Evolutionary conservation across 441 rosid species (phyloP).

Genomic region (Euphorbia celastroides): DNA sequence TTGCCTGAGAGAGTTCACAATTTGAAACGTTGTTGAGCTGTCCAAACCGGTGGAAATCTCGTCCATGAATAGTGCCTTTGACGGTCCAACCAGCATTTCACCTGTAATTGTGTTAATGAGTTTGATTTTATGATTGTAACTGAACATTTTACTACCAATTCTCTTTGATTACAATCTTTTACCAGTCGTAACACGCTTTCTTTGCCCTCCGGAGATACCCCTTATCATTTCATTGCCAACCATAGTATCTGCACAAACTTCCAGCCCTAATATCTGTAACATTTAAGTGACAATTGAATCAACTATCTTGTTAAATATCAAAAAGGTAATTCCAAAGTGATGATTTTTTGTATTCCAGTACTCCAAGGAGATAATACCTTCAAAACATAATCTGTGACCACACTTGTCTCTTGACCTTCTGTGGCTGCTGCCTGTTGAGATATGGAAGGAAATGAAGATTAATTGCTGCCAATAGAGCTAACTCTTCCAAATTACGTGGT

Average conservation of each 20-base stretch:
- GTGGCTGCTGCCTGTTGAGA: slow-evolving; percentile 41
- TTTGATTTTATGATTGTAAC: background rate
- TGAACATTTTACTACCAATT: background rate
- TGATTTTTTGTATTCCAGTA: background rate
- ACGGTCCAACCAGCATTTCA: slow-evolving; percentile 86
- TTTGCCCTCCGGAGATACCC: slow-evolving; percentile 93
- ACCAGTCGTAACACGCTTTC: slow-evolving; percentile 91
- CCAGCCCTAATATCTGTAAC: slow-evolving; percentile 70
- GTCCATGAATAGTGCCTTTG: slow-evolving; percentile 66
- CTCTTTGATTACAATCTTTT: background rate
- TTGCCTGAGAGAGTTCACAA: slow-evolving; percentile 61
- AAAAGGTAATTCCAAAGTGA: background rate
- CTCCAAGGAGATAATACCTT: slow-evolving; percentile 26
- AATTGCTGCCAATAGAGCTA: background rate
- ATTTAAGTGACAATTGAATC: background rate
- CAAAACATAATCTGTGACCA: slow-evolving; percentile 60
- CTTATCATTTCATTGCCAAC: slow-evolving; percentile 87
- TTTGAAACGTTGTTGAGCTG: slow-evolving; percentile 73
- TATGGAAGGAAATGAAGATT: background rate
- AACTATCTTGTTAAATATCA: background rate
- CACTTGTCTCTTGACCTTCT: slow-evolving; percentile 57
- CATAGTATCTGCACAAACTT: slow-evolving; percentile 71
- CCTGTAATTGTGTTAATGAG: slow-evolving; percentile 30
- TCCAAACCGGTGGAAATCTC: slow-evolving; percentile 86
- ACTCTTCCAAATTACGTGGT: background rate